Evolutionary conservation across 2,329 filamentous ascomycete species (phyloP), one percentile per base, ranked within the genome.

Genomic region (Chalara sp.): DNA sequence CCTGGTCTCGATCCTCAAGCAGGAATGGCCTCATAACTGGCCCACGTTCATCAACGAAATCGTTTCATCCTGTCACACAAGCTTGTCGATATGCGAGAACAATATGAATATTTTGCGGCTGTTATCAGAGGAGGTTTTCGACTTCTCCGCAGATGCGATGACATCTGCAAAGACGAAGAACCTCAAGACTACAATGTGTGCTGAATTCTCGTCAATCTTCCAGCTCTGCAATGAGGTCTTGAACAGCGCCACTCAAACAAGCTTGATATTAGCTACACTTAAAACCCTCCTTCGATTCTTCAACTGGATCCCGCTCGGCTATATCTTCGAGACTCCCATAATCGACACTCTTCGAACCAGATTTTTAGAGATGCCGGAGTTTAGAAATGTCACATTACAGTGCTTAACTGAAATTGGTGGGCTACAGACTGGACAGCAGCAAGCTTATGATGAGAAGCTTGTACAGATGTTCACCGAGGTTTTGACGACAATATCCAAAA

Each of bases 11-110:
- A 92, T 99, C 57, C 76, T 99, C 66, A 99, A 99, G 78, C 93
- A 99, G 73, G 93, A 99, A 72, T 99, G 93, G 93, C 93, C 93
- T 51, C 92, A 97, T 73, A 95, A 99, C 76, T 99, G 95, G 93
- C 93, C 95, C 8, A 96, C 90, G 21, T 99, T 99, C 72, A 97
- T 99, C 79, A 97, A 97, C 76, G 93, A 99, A 75, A 99, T 99
- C 70, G 90, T 99, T 63, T 87, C 89, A 28, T 92, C 93, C 50
- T 97, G 91, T 72, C 91, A 95, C 68, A 92, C 89, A 60, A 96
- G 87, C 70, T 76, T 99, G 49, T 93, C 92, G 37, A 95, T 99
- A 63, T 99, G 95, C 80, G 93, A 99, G 74, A 99, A 99, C 76
- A 99, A 99, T 77, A 99, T 99, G 93, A 90, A 89, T 58, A 97